Evolutionary conservation across 2,329 filamentous ascomycete species (phyloP).

Genomic region (Xylaria sp.): DNA sequence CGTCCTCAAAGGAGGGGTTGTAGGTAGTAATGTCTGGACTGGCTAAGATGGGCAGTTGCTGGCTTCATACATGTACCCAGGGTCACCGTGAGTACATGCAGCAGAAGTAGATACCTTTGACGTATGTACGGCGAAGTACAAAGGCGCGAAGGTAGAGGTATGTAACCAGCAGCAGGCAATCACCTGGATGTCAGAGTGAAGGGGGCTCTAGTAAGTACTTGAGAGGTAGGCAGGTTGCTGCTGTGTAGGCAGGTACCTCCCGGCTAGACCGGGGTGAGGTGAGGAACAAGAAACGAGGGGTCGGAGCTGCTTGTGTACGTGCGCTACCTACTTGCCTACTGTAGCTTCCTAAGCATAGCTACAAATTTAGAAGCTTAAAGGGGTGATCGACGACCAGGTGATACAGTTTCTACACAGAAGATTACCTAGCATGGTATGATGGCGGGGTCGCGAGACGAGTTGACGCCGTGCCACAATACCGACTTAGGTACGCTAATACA

Average conservation of each 20-base stretch:
- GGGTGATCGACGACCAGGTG: slow-evolving; percentile 46
- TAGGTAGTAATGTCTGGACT: slow-evolving; percentile 6
- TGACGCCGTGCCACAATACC: slow-evolving; percentile 10
- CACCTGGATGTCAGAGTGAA: background rate
- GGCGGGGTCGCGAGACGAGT: slow-evolving; percentile 32
- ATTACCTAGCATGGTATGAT: slow-evolving; percentile 34
- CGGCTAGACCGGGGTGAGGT: slow-evolving; percentile 7
- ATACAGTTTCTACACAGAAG: slow-evolving; percentile 17
- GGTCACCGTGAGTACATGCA: slow-evolving; percentile 13
- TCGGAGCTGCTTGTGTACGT: background rate
- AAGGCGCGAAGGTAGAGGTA: background rate
- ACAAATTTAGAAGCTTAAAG: slow-evolving; percentile 23
- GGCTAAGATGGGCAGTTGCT: slow-evolving; percentile 29
- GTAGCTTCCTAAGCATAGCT: background rate
- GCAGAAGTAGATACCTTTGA: background rate
- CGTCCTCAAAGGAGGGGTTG: slow-evolving; percentile 39
- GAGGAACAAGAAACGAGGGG: slow-evolving; percentile 5
- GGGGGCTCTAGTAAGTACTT: background rate
- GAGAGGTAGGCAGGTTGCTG: background rate
- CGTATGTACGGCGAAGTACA: background rate
- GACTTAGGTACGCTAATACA: slow-evolving; percentile 6
- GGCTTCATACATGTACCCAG: slow-evolving; percentile 15
- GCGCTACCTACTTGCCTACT: background rate
- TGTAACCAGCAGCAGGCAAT: background rate
- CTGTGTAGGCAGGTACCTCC: background rate